A percentile compares a stretch with the other conserved stretches of the same genome.
These are phyloP conservation scores for Aureoboletus auriporus DNA, from an alignment of 768 basidiomycete species.

Conservation along the genomic window DNA sequence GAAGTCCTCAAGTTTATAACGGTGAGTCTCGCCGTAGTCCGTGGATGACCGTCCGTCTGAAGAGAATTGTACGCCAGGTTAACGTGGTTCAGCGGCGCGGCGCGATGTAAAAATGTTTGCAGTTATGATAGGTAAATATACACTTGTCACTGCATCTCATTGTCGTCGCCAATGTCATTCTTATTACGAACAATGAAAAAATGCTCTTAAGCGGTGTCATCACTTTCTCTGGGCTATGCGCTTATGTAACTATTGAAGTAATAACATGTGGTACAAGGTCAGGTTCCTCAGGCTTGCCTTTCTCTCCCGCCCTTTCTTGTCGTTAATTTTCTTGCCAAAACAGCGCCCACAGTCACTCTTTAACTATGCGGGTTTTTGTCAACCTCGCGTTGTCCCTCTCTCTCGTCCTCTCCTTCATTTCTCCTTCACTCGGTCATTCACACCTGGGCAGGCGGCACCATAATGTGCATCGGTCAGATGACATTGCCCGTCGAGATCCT, in stretches of 20 bases:
- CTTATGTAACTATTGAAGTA: too few relatives aligned
- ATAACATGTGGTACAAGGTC: too few relatives aligned
- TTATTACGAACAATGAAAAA: too few relatives aligned
- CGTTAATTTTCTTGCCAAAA: not conserved
- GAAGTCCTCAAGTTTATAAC: slow-evolving; percentile 84
- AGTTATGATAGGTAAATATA: not conserved
- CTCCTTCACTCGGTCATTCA: slow-evolving; percentile 16
- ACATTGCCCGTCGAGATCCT: slow-evolving; percentile 23
- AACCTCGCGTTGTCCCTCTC: slow-evolving; percentile 19
- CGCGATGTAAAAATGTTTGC: not conserved
- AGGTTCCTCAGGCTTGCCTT: not conserved
- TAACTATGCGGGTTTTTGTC: slow-evolving; percentile 22
- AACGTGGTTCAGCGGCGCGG: slow-evolving; percentile 56
- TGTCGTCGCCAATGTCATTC: too few relatives aligned
- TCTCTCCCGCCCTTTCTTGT: not conserved
- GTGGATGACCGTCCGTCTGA: not conserved
- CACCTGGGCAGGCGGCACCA: slow-evolving; percentile 23
- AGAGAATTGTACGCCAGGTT: slow-evolving; percentile 31
- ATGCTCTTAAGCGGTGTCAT: too few relatives aligned
- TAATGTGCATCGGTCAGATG: slow-evolving; percentile 19
- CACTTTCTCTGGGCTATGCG: too few relatives aligned
- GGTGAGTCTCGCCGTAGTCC: slow-evolving; percentile 37
- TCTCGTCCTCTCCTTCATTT: slow-evolving; percentile 13
- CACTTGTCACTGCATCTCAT: too few relatives aligned
- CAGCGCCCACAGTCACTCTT: slow-evolving; percentile 20